Base-by-base conservation (phyloP, 768 basidiomycete genomes). In the Russula emetica region DNA sequence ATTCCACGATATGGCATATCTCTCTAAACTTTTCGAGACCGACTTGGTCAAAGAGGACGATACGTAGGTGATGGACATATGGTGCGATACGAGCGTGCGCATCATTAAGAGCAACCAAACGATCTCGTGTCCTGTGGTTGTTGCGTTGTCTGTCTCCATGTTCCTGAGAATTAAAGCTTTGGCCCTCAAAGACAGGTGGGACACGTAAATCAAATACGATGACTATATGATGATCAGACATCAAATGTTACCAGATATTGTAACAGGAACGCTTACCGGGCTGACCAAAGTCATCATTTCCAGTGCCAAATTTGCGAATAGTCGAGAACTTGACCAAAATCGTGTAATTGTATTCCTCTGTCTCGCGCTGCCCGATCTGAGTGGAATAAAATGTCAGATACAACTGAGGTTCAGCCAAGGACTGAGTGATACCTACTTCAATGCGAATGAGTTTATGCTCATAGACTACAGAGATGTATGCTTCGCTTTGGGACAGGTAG, bases 21-120 rank as follows among this genome's bases (percentile, higher is more conserved):
- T 74, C n/a, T 14, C 75, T 70, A 69, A 92, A 91, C 40, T 76
- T 76, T 18, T 74, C 67, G 3, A 86, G 74, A n/a, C 32, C 20
- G 11, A 0, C 32, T 32, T 20, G 52, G 11, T 53, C 32, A 53
- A 34, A 34, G 2, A 91, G 77, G 7, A 85, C 69, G 47, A 92
- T 69, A 45, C 87, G 85, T n/a, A 92, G 72, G 52, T 91, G 86
- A 58, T 85, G 82, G 2, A 87, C 86, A 68, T 86, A 92, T 14
- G 87, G 84, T 0, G 88, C 83, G 44, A 92, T 79, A 3, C 74
- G 69, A 34, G 71, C 76, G 62, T 92, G 91, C 1, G 80, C 78
- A 24, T 79, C 73, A 68, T 86, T 78, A 28, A 92, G 69, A 20
- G 79, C 78, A 20, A 82, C 80, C 13, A 90, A 75, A 24, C 88